A percentile compares a stretch with the other conserved stretches of the same genome.
phyloP scores from a whole-genome alignment of 176 grass and related monocot species.

The Aegilops tauschii region DNA sequence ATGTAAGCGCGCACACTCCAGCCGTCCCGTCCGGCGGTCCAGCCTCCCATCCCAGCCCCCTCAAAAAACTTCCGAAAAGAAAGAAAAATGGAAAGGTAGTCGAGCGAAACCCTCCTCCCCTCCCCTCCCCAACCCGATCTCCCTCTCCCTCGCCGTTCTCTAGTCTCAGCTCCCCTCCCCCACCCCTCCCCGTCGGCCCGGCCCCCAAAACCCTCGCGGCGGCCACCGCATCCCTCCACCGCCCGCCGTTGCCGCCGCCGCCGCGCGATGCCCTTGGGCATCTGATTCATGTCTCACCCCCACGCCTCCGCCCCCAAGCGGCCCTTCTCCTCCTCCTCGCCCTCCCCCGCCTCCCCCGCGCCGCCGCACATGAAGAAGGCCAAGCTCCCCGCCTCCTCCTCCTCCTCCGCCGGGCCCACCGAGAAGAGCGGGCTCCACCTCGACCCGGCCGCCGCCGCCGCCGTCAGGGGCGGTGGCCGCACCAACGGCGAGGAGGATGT shows the following conservation, averaged over 20 bases:
- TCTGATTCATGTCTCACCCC: constrained; percentile 38
- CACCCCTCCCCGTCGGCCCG: constrained; percentile 24
- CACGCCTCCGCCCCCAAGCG: constrained; percentile 7
- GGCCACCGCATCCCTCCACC: constrained; percentile 1
- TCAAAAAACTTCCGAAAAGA: neutral
- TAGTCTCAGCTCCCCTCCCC: neutral
- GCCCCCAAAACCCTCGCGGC: constrained; percentile 29
- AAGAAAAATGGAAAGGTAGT: neutral
- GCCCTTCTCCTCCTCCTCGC: neutral
- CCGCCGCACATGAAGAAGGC: too few species aligned
- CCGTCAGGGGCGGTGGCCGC: constrained; percentile 1
- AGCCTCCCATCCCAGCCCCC: constrained; percentile 2
- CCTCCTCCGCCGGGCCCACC: constrained; percentile 26
- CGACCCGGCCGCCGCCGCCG: constrained; percentile 14
- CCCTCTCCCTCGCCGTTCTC: constrained; percentile 31
- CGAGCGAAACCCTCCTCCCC: constrained; percentile 37
- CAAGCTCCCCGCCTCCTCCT: neutral
- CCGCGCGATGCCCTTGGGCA: neutral
- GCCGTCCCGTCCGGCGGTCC: neutral
- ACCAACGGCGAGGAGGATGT: constrained; percentile 52
- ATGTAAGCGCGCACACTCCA: neutral
- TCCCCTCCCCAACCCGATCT: constrained; percentile 41
- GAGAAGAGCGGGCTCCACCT: constrained; percentile 69
- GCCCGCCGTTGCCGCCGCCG: neutral
- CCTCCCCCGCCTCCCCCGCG: too few species aligned